These are phyloP conservation scores for Schizochytrium sp. DNA, from an alignment of 108 stramenopile species.

Conservation along the genomic window DNA sequence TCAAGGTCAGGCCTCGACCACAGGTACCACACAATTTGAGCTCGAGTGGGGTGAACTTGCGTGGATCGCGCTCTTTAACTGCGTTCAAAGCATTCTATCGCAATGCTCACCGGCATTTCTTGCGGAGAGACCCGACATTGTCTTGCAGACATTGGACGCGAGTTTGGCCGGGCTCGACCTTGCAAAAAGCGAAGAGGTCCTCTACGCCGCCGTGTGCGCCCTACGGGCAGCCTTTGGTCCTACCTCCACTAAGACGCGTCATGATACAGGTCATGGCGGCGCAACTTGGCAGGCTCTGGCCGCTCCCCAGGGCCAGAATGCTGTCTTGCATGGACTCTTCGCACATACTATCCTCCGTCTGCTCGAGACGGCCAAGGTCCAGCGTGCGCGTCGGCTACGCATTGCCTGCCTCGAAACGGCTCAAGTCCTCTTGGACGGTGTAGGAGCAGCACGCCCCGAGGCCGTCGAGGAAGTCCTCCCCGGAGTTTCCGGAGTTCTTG, in stretches of 20 bases:
- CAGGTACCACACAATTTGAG: neutral
- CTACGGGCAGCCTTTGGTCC: neutral
- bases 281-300: neutral
- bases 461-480: neutral
- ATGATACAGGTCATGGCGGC: neutral
- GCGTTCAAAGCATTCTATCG: neutral
- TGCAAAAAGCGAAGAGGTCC: neutral
- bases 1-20: neutral
- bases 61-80: neutral
- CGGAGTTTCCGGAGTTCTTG: neutral
- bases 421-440: neutral
- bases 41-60: neutral
- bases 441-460: neutral
- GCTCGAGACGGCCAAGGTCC: neutral
- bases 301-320: neutral
- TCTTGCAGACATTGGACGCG: neutral
- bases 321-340: neutral
- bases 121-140: neutral
- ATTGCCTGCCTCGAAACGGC: neutral
- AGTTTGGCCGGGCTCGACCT: neutral
- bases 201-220: neutral
- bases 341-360: neutral
- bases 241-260: neutral
- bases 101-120: neutral
- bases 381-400: neutral